A percentile compares a stretch with the other conserved stretches of the same genome.
These are phyloP conservation scores for Pestalotiopsis fici DNA, from an alignment of 2,329 filamentous ascomycete species.

Conservation along the genomic window DNA sequence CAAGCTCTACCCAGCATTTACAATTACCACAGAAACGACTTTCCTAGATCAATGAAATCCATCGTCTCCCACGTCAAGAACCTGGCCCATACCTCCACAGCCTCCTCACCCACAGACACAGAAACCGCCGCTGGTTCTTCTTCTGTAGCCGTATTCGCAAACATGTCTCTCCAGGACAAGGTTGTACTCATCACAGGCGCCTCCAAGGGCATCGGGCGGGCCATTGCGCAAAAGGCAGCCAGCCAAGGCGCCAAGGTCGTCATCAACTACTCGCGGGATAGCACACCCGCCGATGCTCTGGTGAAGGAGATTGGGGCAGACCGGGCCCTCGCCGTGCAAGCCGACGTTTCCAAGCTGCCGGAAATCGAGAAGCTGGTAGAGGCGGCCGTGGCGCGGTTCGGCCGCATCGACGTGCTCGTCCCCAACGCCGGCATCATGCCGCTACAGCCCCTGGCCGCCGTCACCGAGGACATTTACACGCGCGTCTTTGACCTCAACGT, in stretches of 20 bases:
- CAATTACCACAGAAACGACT: neutral
- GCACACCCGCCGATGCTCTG: slow-evolving; percentile 42
- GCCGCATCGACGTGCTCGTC: slow-evolving; percentile 60
- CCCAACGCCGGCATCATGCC: slow-evolving; percentile 55
- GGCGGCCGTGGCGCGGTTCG: slow-evolving; percentile 48
- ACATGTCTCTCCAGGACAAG: slow-evolving; percentile 37
- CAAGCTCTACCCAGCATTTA: neutral
- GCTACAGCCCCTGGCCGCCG: slow-evolving; percentile 48
- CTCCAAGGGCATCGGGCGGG: slow-evolving; percentile 61
- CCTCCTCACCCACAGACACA: neutral
- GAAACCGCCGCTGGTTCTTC: neutral
- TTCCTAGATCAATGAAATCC: neutral
- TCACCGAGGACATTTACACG: slow-evolving; percentile 54
- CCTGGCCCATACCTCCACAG: neutral
- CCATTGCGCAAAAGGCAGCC: slow-evolving; percentile 58
- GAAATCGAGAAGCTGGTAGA: slow-evolving; percentile 51
- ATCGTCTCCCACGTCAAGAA: neutral
- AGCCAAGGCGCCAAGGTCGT: slow-evolving; percentile 57
- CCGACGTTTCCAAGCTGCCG: slow-evolving; percentile 48
- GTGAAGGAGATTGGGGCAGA: slow-evolving; percentile 51
- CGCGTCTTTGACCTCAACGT: slow-evolving; percentile 52
- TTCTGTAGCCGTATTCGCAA: neutral
- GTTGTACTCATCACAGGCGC: slow-evolving; percentile 54
- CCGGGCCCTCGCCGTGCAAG: slow-evolving; percentile 54
- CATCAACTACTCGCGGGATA: slow-evolving; percentile 57